These are phyloP conservation scores for Botrytis medusae DNA, from an alignment of 2,329 filamentous ascomycete genomes.

Conservation along the genomic window DNA sequence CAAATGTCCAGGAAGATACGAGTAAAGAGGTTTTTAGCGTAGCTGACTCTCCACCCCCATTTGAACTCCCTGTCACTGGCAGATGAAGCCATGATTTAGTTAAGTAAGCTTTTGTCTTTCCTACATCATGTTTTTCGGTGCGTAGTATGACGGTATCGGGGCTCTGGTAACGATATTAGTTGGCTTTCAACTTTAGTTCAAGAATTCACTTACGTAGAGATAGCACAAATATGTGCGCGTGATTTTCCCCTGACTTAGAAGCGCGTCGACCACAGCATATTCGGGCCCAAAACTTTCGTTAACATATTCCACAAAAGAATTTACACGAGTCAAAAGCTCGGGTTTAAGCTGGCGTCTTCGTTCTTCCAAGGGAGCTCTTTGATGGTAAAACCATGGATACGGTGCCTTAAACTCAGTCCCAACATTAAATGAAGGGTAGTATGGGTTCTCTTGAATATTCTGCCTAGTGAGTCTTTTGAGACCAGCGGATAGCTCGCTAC, in stretches of 20 bases:
- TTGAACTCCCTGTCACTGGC: neutral
- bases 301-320: constrained; percentile 21
- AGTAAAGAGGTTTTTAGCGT: neutral
- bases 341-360: constrained; percentile 20
- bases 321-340: constrained; percentile 20
- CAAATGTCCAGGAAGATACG: constrained; percentile 21
- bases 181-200: neutral
- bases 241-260: constrained; percentile 15
- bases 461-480: constrained; percentile 21
- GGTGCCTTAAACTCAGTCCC: constrained; percentile 20
- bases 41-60: neutral
- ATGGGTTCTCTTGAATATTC: constrained; percentile 20
- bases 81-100: constrained; percentile 19
- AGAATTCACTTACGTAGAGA: constrained; percentile 13
- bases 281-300: constrained; percentile 21
- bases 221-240: constrained; percentile 16
- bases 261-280: constrained; percentile 18
- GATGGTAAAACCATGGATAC: constrained; percentile 22
- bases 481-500: constrained; percentile 18
- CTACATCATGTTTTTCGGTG: neutral
- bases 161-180: neutral
- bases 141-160: constrained; percentile 19
- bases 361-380: constrained; percentile 20
- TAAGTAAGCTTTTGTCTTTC: constrained; percentile 11
- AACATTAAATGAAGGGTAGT: constrained; percentile 21